phyloP scores from a whole-genome alignment of 371 early-diverging fungal species.

The Catenaria anguillulae region DNA sequence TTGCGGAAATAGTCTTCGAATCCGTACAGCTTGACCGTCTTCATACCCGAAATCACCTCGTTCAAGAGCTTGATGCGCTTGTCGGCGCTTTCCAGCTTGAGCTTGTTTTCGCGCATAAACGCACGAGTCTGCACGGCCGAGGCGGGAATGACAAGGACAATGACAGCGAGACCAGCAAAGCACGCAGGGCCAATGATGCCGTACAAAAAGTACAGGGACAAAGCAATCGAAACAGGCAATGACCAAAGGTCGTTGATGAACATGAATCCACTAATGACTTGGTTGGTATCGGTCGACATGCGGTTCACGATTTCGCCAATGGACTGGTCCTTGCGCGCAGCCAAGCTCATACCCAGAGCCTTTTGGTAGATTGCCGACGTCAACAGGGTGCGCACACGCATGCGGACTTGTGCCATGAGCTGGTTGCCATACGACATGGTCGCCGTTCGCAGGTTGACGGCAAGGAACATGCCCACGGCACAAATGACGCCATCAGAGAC shows the following conservation, averaged over 20 bases:
- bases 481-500: not conserved
- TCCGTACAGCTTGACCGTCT: slow-evolving; percentile 56
- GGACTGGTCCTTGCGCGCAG: no score
- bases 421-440: no score
- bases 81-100: slow-evolving; percentile 83
- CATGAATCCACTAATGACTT: not conserved
- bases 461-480: slow-evolving; percentile 49
- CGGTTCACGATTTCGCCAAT: slow-evolving; percentile 46
- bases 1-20: slow-evolving; percentile 32
- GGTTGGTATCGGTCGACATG: slow-evolving; percentile 9
- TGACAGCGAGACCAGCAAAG: not conserved
- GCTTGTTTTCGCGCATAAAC: slow-evolving; percentile 36
- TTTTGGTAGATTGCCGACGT: slow-evolving; percentile 74
- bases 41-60: slow-evolving; percentile 53
- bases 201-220: slow-evolving; percentile 66
- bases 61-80: slow-evolving; percentile 55
- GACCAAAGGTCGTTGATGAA: slow-evolving; percentile 25
- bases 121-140: slow-evolving; percentile 19
- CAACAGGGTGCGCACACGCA: not conserved
- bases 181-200: slow-evolving; percentile 61
- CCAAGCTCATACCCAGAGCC: slow-evolving; percentile 24
- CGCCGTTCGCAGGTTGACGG: not conserved
- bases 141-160: slow-evolving; percentile 48
- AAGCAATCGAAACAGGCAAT: slow-evolving; percentile 71
- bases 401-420: not conserved